A percentile compares a stretch with the other conserved stretches of the same genome.
phyloP scores from a whole-genome alignment of 2,329 filamentous ascomycete genomes.

The Fusarium chuoi region DNA sequence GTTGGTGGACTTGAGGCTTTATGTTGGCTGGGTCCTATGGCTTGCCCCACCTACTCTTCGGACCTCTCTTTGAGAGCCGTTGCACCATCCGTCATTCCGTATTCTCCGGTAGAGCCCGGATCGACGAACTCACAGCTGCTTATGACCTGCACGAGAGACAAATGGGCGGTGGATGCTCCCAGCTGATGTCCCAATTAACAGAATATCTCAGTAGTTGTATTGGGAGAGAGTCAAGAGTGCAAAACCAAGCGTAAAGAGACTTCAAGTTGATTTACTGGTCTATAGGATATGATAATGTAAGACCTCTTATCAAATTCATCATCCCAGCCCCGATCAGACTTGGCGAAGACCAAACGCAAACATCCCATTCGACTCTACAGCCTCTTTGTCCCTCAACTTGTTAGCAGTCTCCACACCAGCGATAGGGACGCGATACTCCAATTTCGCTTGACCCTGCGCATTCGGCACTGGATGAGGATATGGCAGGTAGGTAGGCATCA shows the following conservation, averaged over 20 bases:
- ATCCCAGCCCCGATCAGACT: background rate
- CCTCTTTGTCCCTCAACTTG: conserved; percentile 47
- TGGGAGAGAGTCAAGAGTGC: rapidly evolving
- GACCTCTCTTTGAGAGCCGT: background rate
- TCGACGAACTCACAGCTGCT: background rate
- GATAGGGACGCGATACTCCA: conserved; percentile 49
- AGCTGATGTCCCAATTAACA: background rate
- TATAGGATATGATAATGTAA: background rate
- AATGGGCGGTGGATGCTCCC: background rate
- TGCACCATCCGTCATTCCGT: background rate
- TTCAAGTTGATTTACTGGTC: background rate
- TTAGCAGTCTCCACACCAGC: conserved; percentile 45
- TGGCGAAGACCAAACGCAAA: conserved; percentile 24
- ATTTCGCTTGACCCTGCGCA: conserved; percentile 38
- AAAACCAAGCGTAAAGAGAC: background rate
- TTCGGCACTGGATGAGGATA: conserved; percentile 66
- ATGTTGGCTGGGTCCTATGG: background rate
- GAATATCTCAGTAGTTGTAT: background rate
- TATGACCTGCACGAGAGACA: background rate
- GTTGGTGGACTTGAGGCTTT: background rate
- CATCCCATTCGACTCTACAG: conserved; percentile 47
- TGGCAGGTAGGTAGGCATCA: conserved; percentile 68
- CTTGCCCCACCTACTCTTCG: background rate
- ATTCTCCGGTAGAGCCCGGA: background rate
- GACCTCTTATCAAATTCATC: background rate